Conservation (phyloP, 805 yeast genomes). For the Blastobotrys chiropterorum region DNA sequence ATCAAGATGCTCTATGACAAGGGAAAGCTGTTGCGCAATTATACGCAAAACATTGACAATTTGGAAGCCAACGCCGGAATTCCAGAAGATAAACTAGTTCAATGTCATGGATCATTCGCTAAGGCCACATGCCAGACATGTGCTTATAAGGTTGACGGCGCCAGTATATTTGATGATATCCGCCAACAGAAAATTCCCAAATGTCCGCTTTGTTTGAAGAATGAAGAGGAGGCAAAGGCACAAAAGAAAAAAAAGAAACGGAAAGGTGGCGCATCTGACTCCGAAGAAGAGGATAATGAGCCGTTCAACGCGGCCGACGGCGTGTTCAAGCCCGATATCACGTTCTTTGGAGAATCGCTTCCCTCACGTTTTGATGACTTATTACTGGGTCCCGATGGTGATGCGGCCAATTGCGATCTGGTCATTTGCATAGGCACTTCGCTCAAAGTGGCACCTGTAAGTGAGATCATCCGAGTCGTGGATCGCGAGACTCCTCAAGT, state of each 20-base stretch:
- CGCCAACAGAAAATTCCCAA: slow-evolving; percentile 55
- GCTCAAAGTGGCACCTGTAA: slow-evolving; percentile 85
- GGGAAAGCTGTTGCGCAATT: slow-evolving; percentile 71
- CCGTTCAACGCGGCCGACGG: slow-evolving; percentile 54
- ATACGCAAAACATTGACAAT: slow-evolving; percentile 89
- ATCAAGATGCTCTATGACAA: slow-evolving; percentile 67
- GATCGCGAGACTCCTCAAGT: slow-evolving; percentile 76
- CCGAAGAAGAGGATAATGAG: slow-evolving; percentile 27
- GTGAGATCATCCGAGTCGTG: slow-evolving; percentile 73
- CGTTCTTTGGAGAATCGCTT: slow-evolving; percentile 82
- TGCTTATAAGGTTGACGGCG: slow-evolving; percentile 58
- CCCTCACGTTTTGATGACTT: slow-evolving; percentile 62
- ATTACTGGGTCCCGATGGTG: slow-evolving; percentile 35
- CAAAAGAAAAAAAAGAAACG: no score
- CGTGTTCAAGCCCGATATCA: slow-evolving; percentile 86
- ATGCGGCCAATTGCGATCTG: slow-evolving; percentile 65
- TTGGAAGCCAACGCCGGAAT: slow-evolving; percentile 79
- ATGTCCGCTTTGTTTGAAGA: slow-evolving; percentile 58
- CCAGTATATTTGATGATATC: slow-evolving; percentile 53
- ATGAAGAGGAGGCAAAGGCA: slow-evolving; percentile 34
- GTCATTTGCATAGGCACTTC: slow-evolving; percentile 86
- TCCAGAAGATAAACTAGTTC: slow-evolving; percentile 58
- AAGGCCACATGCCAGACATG: slow-evolving; percentile 81
- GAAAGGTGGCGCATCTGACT: slow-evolving; percentile 24
- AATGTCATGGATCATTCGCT: slow-evolving; percentile 92